Evolutionary conservation across 495 filamentous ascomycete species (phyloP).

Genomic region (Penicillium longicatenatum): DNA sequence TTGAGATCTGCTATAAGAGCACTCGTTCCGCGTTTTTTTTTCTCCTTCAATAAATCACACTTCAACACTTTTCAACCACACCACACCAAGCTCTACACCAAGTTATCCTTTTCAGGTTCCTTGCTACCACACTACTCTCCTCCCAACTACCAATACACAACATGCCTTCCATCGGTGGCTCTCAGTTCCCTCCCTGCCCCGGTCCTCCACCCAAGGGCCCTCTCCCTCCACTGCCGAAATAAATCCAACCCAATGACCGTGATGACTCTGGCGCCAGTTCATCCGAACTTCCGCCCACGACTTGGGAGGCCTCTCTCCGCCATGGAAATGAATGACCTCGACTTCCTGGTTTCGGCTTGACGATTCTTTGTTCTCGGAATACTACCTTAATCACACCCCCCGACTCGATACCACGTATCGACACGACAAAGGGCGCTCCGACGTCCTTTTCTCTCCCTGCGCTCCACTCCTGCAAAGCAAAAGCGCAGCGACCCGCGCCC

Average conservation of each 20-base stretch:
- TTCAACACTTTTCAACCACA: not conserved
- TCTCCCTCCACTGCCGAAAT: conserved; percentile 79
- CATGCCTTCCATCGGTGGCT: conserved; percentile 69
- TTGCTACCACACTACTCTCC: conserved; percentile 4
- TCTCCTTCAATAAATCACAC: conserved; percentile 2
- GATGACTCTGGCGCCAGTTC: conserved; percentile 33
- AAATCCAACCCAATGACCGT: conserved; percentile 42
- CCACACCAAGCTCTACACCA: no score
- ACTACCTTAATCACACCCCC: conserved; percentile 7
- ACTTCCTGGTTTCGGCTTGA: conserved; percentile 31
- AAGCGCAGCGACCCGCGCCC: not conserved
- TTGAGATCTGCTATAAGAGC: conserved; percentile 24
- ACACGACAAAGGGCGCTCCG: not conserved
- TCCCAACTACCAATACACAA: conserved; percentile 40
- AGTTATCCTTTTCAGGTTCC: no score
- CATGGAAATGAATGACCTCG: conserved; percentile 38
- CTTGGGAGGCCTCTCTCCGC: conserved; percentile 28
- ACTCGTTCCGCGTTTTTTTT: conserved; percentile 12
- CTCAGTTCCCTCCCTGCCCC: conserved; percentile 76
- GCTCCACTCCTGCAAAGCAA: not conserved
- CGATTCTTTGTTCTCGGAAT: conserved; percentile 27
- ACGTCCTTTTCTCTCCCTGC: not conserved
- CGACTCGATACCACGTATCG: conserved; percentile 4
- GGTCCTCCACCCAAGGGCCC: conserved; percentile 82
- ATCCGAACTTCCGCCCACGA: conserved; percentile 34